Evolutionary conservation across 495 filamentous ascomycete genomes (phyloP).

Genomic region (Jackrogersella multiformis): DNA sequence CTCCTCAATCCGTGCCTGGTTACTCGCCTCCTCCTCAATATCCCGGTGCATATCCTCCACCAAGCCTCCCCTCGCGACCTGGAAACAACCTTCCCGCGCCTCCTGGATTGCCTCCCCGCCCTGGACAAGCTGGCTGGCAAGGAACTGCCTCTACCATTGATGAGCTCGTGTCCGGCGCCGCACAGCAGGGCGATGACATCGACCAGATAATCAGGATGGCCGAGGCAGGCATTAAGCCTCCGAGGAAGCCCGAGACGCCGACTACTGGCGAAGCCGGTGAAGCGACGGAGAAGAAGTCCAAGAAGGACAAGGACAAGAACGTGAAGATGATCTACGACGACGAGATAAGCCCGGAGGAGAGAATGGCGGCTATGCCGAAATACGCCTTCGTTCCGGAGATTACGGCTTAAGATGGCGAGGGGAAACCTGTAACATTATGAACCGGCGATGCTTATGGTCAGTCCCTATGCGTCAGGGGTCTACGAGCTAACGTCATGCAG

Average conservation of each 20-base stretch:
- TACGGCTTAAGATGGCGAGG: conserved; percentile 24
- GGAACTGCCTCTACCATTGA: conserved; percentile 64
- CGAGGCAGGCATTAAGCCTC: conserved; percentile 64
- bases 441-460: conserved; percentile 9
- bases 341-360: conserved; percentile 85
- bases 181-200: conserved; percentile 62
- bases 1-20: conserved; percentile 40
- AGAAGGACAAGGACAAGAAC: conserved; percentile 75
- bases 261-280: conserved; percentile 51
- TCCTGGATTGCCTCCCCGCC: conserved; percentile 47
- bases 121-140: conserved; percentile 53
- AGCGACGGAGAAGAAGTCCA: conserved; percentile 69
- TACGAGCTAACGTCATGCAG: conserved; percentile 16
- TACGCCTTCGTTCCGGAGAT: conserved; percentile 73
- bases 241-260: conserved; percentile 56
- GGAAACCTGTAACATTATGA: conserved; percentile 21
- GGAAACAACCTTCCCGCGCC: conserved; percentile 47
- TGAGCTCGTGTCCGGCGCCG: conserved; percentile 66
- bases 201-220: conserved; percentile 67
- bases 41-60: conserved; percentile 51
- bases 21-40: conserved; percentile 50
- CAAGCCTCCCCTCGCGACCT: conserved; percentile 54
- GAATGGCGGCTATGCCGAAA: conserved; percentile 78
- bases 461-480: not conserved
- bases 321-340: conserved; percentile 80